Evolutionary conservation across 495 filamentous ascomycete genomes (phyloP).

Genomic region (Aspergillus cavernicola): DNA sequence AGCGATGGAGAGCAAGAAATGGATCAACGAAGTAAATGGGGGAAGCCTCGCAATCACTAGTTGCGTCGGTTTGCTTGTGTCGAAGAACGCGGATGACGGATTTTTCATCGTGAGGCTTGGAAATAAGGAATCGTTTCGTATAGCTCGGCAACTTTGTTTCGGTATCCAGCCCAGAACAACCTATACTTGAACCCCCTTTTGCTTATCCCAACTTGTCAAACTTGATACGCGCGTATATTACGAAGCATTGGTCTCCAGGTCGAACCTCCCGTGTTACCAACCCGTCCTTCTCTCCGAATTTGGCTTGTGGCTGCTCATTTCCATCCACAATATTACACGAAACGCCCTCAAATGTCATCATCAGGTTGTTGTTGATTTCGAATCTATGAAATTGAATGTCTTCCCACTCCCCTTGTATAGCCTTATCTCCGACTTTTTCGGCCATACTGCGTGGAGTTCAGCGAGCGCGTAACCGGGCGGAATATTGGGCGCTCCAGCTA

Average conservation of each 20-base stretch:
- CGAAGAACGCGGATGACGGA: not conserved
- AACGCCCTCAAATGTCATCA: not conserved
- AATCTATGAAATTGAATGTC: not conserved
- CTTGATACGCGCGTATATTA: not conserved
- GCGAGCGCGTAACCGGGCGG: no score
- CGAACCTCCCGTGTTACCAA: not conserved
- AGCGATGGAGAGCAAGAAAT: no score
- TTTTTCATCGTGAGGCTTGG: not conserved
- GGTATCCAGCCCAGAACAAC: no score
- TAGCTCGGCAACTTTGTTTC: not conserved
- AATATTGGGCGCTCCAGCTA: no score
- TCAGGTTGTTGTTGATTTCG: slow-evolving; percentile 2
- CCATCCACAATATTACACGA: not conserved
- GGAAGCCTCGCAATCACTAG: no score
- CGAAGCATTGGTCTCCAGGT: not conserved
- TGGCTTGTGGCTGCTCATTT: not conserved
- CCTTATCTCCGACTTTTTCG: not conserved
- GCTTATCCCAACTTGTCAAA: not conserved
- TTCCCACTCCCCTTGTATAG: not conserved
- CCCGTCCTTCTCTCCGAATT: not conserved
- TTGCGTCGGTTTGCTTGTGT: no score
- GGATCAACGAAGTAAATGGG: no score
- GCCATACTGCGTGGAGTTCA: no score
- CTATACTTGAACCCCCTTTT: not conserved
- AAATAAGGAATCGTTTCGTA: not conserved